Base-by-base conservation (phyloP, 2,329 filamentous ascomycete species). In the Fusarium nurragi region DNA sequence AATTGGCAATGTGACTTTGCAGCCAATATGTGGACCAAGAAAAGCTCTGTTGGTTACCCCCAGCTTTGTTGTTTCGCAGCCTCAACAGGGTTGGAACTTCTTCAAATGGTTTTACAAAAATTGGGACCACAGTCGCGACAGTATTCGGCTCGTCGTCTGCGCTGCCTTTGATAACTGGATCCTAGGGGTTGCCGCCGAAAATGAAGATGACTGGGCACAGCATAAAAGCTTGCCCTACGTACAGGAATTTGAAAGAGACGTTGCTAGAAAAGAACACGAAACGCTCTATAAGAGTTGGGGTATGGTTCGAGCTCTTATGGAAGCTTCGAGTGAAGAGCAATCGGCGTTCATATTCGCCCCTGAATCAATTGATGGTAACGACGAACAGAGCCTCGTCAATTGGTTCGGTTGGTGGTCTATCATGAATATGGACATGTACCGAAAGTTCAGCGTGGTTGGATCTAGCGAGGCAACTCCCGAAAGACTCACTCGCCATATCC, bases 401-500 rank as follows among this genome's bases (percentile, higher is more conserved):
- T 88, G 85, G 83, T 89, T 88, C 71, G 85, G 83, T 2, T 84
- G 79, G 73, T 89, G 86, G 87, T 78, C 85, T 1, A 75, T 79
- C 28, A 59, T 73, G 53, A 80, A 82, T 26, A 69, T 86, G 32
- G 81, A 87, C 54, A 74, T 75, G 37, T 85, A 81, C 67, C 81
- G 85, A 28, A 82, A 80, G 34, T 88, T 89, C 64, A 76, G 78
- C 18, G 82, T 89, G 4, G 52, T 89, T 6, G 86, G 86, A 4
- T 85, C 85, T 1, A 68, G 68, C 22, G 46, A 64, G 12, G 49
- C 65, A 10, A 60, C 60, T 13, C 18, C 47, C 16, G 44, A 18
- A 14, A 71, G 71, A 28, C 51, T 75, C 62, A 69, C 63, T 36
- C 72, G 64, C 16, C 72, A 64, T 12, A 54, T 74, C 2, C 59